Conservation (phyloP, 2,329 filamentous ascomycete species). For the Arthrinium puccinioides region DNA sequence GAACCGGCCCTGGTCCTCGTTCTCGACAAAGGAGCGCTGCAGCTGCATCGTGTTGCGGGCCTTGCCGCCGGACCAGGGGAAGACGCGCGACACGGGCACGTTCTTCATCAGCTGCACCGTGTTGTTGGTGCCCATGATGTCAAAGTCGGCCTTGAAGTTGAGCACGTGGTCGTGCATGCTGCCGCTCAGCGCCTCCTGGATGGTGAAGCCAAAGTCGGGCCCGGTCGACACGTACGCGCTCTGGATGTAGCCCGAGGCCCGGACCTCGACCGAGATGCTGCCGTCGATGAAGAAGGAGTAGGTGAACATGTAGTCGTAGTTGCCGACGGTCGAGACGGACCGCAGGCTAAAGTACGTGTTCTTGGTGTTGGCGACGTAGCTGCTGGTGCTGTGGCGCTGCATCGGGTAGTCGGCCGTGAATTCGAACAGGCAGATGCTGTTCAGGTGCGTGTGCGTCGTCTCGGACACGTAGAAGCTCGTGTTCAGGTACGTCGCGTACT, state of each 20-base stretch:
- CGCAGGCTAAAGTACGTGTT: slow-evolving; percentile 26
- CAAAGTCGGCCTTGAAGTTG: slow-evolving; percentile 48
- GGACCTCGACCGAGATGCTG: slow-evolving; percentile 29
- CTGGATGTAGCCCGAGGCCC: slow-evolving; percentile 48
- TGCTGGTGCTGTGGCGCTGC: slow-evolving; percentile 24
- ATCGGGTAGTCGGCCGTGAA: slow-evolving; percentile 28
- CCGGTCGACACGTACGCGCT: slow-evolving; percentile 37
- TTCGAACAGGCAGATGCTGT: slow-evolving; percentile 37
- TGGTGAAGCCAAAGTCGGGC: slow-evolving; percentile 40
- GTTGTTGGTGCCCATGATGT: slow-evolving; percentile 34
- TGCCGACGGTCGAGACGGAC: slow-evolving; percentile 31
- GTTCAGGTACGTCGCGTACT: slow-evolving; percentile 18
- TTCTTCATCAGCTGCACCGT: slow-evolving; percentile 17
- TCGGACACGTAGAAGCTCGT: slow-evolving; percentile 12
- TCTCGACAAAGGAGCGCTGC: slow-evolving; percentile 27
- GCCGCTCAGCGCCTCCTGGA: slow-evolving; percentile 38
- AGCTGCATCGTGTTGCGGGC: slow-evolving; percentile 44
- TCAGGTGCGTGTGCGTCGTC: slow-evolving; percentile 20
- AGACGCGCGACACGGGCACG: slow-evolving; percentile 10
- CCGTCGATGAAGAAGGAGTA: slow-evolving; percentile 35
- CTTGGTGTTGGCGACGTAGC: slow-evolving; percentile 12
- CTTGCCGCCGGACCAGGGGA: slow-evolving; percentile 37
- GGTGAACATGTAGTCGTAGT: slow-evolving; percentile 33
- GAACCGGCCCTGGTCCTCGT: slow-evolving; percentile 29
- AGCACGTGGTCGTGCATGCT: slow-evolving; percentile 50